phyloP scores from a whole-genome alignment of 2,329 filamentous ascomycete genomes.

The Rutstroemia sp. region DNA sequence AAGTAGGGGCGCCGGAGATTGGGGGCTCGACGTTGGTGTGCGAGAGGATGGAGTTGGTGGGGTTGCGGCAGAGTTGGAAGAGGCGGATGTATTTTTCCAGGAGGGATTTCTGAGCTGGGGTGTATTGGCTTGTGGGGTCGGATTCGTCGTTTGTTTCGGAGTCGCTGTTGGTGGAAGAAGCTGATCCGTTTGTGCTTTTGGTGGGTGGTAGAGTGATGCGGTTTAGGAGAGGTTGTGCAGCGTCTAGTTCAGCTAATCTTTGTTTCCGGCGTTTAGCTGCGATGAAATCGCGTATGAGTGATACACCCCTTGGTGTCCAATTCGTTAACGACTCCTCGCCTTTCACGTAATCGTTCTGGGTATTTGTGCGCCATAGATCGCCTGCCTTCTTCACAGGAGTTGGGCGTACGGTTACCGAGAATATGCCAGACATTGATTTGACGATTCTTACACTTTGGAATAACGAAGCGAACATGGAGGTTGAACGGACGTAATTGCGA shows the following conservation, averaged over 20 bases:
- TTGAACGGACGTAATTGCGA: slow-evolving; percentile 75
- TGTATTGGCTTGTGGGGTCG: slow-evolving; percentile 18
- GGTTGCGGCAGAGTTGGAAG: slow-evolving; percentile 29
- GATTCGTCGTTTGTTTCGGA: slow-evolving; percentile 24
- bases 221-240: slow-evolving; percentile 58
- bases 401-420: slow-evolving; percentile 78
- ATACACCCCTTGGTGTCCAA: slow-evolving; percentile 87
- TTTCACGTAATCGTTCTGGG: slow-evolving; percentile 90
- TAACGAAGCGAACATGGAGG: slow-evolving; percentile 78
- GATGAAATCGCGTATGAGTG: slow-evolving; percentile 83
- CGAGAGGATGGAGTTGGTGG: slow-evolving; percentile 43
- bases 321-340: slow-evolving; percentile 79
- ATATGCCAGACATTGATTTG: slow-evolving; percentile 79
- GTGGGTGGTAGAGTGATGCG: slow-evolving; percentile 37
- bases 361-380: slow-evolving; percentile 95
- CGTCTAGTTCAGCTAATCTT: slow-evolving; percentile 73
- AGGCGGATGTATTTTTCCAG: slow-evolving; percentile 30
- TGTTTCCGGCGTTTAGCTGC: slow-evolving; percentile 63
- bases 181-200: slow-evolving; percentile 9
- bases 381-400: slow-evolving; percentile 85
- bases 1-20: slow-evolving; percentile 44
- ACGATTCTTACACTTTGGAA: slow-evolving; percentile 83
- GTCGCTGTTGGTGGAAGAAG: background rate
- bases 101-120: slow-evolving; percentile 29
- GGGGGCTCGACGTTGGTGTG: slow-evolving; percentile 62